Conservation (phyloP, 306 rosid genomes). For the Malus fusca region DNA sequence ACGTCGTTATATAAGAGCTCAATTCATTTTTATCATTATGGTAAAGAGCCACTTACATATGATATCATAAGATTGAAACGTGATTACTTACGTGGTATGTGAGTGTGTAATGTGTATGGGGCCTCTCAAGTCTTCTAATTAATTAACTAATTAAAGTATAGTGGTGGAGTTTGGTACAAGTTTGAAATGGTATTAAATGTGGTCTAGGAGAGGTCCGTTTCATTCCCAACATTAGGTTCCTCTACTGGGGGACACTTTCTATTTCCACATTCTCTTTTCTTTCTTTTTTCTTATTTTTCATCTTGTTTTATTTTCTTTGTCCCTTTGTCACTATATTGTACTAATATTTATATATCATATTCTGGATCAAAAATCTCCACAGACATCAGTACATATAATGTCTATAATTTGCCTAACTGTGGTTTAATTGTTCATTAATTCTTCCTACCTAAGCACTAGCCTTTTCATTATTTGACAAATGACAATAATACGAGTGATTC, state of each 20-base stretch:
- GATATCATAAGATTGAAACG: too few relatives aligned
- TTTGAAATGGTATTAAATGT: neutral
- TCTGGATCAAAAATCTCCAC: neutral
- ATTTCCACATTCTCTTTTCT: neutral
- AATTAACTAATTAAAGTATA: neutral
- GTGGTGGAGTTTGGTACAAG: neutral
- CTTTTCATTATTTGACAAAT: neutral
- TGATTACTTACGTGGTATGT: too few relatives aligned
- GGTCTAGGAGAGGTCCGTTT: conserved; percentile 19
- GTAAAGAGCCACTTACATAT: too few relatives aligned
- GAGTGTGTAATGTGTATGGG: neutral
- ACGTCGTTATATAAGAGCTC: too few relatives aligned
- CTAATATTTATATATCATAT: neutral
- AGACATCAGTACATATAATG: neutral
- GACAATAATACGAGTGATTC: neutral
- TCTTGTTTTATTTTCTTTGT: neutral
- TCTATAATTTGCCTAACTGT: neutral
- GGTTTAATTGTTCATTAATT: neutral
- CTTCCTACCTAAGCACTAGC: neutral
- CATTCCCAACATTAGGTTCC: conserved; percentile 50
- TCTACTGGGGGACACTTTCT: conserved; percentile 43
- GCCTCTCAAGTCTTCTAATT: neutral
- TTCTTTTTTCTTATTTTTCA: neutral
- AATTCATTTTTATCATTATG: fast-evolving
- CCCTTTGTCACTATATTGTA: too few relatives aligned